phyloP scores from a whole-genome alignment of 441 rosid species.

The Codiaeum variegatum region DNA sequence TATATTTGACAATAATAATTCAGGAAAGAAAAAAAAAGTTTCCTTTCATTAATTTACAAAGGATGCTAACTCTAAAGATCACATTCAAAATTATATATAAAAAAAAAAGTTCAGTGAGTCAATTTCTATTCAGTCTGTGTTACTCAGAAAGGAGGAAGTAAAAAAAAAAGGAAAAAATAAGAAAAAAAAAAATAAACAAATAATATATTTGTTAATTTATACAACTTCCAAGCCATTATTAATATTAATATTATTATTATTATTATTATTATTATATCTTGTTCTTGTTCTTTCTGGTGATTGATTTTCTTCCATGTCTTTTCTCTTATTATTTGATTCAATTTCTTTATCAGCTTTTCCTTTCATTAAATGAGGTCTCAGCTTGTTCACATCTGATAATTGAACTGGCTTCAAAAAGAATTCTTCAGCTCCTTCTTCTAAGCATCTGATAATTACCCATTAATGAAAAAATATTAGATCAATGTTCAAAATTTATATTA shows the following conservation, averaged over 20 bases:
- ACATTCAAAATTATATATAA: conserved; percentile 5
- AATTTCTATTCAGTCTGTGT: neutral
- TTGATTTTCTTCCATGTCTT: conserved; percentile 31
- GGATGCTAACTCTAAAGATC: too few species aligned
- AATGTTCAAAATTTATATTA: neutral
- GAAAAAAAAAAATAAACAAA: neutral
- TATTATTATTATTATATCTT: too few species aligned
- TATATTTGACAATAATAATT: too few species aligned
- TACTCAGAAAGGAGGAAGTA: neutral
- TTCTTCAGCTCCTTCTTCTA: conserved; percentile 78
- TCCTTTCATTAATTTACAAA: neutral
- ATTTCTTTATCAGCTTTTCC: conserved; percentile 34
- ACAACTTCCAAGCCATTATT: conserved; percentile 23
- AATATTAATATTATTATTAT: neutral
- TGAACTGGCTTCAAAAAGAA: conserved; percentile 68
- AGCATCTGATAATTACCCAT: conserved; percentile 38
- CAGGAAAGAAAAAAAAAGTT: neutral
- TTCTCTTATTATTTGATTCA: conserved; percentile 30
- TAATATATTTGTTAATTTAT: neutral
- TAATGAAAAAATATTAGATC: conserved; percentile 7
- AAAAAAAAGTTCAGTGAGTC: neutral
- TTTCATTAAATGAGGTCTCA: conserved; percentile 51
- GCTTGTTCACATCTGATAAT: conserved; percentile 63
- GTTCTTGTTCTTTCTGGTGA: conserved; percentile 36
- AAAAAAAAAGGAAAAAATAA: neutral